Evolutionary conservation across 148 eudicot genomes (phyloP), one percentile per base, ranked within the genome.

Genomic region (Persicaria tinctoria): DNA sequence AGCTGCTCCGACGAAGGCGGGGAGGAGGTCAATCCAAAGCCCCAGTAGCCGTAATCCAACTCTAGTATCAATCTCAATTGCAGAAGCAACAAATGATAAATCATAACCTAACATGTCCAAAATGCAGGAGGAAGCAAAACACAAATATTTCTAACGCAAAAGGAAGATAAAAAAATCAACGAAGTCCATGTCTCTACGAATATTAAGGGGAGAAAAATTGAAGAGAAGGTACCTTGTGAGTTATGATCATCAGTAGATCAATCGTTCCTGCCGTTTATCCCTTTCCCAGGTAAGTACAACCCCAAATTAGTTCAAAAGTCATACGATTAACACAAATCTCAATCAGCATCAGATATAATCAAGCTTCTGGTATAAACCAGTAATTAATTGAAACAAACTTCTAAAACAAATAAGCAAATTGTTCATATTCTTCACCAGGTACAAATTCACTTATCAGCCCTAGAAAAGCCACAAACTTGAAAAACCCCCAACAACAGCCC

Each of bases 201-300:
- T 59, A 18, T 12, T 59, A 16, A n/a, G 60, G 60, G 60, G 60
- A 20, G 14, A 13, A 54, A 54, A 54, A 7, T 10, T 32, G 68
- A 63, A 63, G 68, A 66, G 38, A 41, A 66, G 8, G 70, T 66
- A 66, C 70, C 18, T 41, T 66, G 17, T 41, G 70, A 66, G 6
- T 41, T 66, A 66, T 3, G 70, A 66, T 66, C 70, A 60, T 23
- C 66, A 60, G 23, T 23, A 23, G 13, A 66, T 44, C 70, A 41
- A 66, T 5, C 5, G 47, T 41, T 66, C 68, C 68, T 27, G 68
- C 53, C 10, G 38, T 50, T 50, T 50, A 50, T 16, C 3, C 12
- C 45, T 63, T 27, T 11, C 16, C 68, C 44, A 32, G 45, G n/a
- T 63, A 63, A 63, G 16, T 66, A 46, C 47, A 66, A 44, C 70